phyloP scores from a whole-genome alignment of 768 basidiomycete species.

The Scleroderma citrinum region DNA sequence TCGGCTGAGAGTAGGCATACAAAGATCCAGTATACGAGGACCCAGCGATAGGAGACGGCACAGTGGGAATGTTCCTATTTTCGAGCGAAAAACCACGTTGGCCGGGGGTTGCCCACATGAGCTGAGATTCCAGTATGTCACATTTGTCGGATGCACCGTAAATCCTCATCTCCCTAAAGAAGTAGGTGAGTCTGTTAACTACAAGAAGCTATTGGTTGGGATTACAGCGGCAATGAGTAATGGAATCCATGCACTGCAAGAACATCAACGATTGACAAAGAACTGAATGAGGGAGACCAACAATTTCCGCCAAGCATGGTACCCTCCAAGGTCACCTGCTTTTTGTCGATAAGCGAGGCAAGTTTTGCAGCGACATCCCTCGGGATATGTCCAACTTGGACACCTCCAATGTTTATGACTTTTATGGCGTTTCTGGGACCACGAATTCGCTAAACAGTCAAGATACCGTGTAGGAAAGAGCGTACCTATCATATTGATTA shows the following conservation, averaged over 20 bases:
- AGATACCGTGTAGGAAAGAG: background rate
- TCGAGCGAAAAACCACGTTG: conserved; percentile 48
- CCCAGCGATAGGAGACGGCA: conserved; percentile 16
- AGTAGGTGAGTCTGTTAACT: background rate
- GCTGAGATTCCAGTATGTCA: conserved; percentile 51
- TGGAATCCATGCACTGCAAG: conserved; percentile 36
- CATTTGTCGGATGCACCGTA: conserved; percentile 63
- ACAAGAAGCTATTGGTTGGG: background rate
- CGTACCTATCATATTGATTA: conserved; percentile 64
- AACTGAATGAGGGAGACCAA: conserved; percentile 22
- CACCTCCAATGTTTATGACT: conserved; percentile 68
- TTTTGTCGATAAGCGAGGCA: conserved; percentile 65
- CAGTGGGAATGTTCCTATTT: conserved; percentile 9
- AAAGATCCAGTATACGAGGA: conserved; percentile 9
- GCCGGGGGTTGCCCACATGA: conserved; percentile 72
- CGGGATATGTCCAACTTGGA: conserved; percentile 80
- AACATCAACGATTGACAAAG: conserved; percentile 1
- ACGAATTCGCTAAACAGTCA: background rate
- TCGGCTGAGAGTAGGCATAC: conserved; percentile 14
- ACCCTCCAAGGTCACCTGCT: conserved; percentile 66
- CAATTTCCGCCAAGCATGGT: conserved; percentile 60
- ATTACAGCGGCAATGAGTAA: conserved; percentile 63
- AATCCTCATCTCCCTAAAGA: conserved; percentile 57
- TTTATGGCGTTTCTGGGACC: conserved; percentile 64
- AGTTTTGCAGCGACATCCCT: conserved; percentile 51